Evolutionary conservation across 208 protist genomes (phyloP).

Genomic region (Hexamita inflata): DNA sequence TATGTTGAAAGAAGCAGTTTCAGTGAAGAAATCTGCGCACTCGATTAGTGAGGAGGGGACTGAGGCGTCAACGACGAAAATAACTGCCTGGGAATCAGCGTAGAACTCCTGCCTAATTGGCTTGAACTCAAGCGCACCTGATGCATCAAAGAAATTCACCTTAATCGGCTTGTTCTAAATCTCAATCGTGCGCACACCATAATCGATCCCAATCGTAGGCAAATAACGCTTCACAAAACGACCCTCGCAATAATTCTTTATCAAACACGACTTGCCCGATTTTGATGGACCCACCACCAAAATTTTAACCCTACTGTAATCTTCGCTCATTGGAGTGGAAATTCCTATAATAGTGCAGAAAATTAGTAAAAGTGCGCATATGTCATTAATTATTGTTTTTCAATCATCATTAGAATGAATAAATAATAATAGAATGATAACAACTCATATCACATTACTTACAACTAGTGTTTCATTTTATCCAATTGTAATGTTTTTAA

Average conservation of each 20-base stretch:
- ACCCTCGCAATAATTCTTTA: conserved; percentile 82
- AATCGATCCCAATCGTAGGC: conserved; percentile 85
- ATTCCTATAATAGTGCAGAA: too few species aligned
- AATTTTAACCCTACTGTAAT: conserved; percentile 62
- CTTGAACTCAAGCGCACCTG: conserved; percentile 63
- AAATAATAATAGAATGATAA: too few species aligned
- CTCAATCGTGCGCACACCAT: conserved; percentile 68
- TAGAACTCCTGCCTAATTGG: conserved; percentile 87
- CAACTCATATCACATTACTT: too few species aligned
- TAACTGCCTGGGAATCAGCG: conserved; percentile 65
- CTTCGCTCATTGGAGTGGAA: too few species aligned
- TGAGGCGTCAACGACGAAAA: conserved; percentile 27
- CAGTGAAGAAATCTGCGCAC: too few species aligned
- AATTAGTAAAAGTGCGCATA: too few species aligned
- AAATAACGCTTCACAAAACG: conserved; percentile 78
- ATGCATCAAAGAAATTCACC: conserved; percentile 82
- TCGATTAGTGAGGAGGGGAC: not conserved
- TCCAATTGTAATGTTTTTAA: too few species aligned
- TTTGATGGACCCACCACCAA: conserved; percentile 63
- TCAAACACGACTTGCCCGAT: conserved; percentile 75
- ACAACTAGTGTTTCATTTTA: too few species aligned
- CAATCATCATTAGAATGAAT: too few species aligned
- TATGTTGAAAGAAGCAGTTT: too few species aligned
- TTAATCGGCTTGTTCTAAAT: conserved; percentile 47
- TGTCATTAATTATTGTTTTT: too few species aligned